These are phyloP conservation scores for Manihot esculenta DNA, from an alignment of 441 rosid species.

Conservation along the genomic window DNA sequence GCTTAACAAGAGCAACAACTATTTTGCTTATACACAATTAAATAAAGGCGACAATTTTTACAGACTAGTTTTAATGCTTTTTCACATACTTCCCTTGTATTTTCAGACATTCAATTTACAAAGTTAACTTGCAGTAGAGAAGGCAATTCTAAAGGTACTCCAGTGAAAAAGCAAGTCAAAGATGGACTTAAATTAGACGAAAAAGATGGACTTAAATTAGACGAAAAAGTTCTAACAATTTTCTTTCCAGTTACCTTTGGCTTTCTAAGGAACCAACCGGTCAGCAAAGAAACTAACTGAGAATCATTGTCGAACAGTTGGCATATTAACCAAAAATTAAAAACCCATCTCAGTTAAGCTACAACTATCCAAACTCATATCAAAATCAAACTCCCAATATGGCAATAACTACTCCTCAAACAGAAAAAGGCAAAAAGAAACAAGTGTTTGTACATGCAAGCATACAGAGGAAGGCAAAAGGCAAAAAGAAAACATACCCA, in stretches of 20 bases:
- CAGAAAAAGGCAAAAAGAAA: too few relatives aligned
- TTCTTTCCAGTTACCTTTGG: neutral
- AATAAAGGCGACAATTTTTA: too few relatives aligned
- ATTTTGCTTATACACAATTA: neutral
- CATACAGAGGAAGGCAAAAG: constrained; percentile 2
- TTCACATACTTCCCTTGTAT: neutral
- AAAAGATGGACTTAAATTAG: neutral
- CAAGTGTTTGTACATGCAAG: too few relatives aligned
- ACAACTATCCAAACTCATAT: neutral
- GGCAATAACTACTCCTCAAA: neutral
- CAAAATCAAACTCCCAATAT: neutral
- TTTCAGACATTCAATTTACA: neutral
- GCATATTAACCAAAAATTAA: neutral
- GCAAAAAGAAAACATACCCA: constrained; percentile 42
- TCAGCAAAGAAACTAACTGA: neutral
- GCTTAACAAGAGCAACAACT: constrained; percentile 2
- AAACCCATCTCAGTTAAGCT: neutral
- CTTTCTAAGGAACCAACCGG: neutral
- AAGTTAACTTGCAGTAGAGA: neutral
- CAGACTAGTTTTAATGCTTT: too few relatives aligned
- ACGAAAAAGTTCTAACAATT: neutral
- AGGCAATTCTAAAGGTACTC: neutral
- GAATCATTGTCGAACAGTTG: neutral
- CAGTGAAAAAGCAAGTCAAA: neutral
- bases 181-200: too few relatives aligned